Base-by-base conservation (phyloP, 1,284 basidiomycete genomes). In the Sphagnurus paluster region DNA sequence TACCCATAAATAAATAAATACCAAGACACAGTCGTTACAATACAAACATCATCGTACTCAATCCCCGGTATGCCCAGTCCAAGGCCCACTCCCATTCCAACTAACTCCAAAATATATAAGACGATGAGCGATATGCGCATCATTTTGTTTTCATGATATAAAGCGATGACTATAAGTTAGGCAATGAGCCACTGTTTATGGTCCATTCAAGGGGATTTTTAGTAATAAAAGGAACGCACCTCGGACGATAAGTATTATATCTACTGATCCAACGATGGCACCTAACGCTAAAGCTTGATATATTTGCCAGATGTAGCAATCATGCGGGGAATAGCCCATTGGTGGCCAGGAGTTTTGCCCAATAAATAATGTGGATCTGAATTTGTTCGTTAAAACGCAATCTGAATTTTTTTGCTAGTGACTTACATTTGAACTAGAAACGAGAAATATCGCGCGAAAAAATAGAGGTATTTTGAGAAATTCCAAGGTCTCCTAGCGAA, bases 271-370 rank as follows among this genome's bases (percentile, higher is more conserved):
- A 14, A 69, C 54, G 14, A 69, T 52, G 3, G 52, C 39, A 4
- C 58, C 34, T 1, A 62, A 55, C 2, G 62, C 61, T n/a, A 64
- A 49, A 4, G 61, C 66, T 56, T 69, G 67, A 42, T 64, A 71
- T 10, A 69, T 52, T 50, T 70, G 63, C 68, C 67, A 71, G 34
- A 69, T 64, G 49, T 59, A 69, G 51, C 68, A 71, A 34, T 64
- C 67, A 48, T 64, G 59, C 14, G 40, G 44, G 1, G 67, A 64
- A 46, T 67, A 69, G 38, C 63, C 57, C 20, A 70, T 62, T 11
- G 42, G 49, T 2, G 63, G 59, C 2, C 66, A 60, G 16, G 68
- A 45, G 43, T 67, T 63, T 11, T 67, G 61, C 6, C 66, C 68
- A 28, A 69, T 53, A 32, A 65, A 55, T 8, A 68, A 48, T 13